phyloP scores from a whole-genome alignment of 176 grass and related monocot genomes.

The Tuctoria greenei region DNA sequence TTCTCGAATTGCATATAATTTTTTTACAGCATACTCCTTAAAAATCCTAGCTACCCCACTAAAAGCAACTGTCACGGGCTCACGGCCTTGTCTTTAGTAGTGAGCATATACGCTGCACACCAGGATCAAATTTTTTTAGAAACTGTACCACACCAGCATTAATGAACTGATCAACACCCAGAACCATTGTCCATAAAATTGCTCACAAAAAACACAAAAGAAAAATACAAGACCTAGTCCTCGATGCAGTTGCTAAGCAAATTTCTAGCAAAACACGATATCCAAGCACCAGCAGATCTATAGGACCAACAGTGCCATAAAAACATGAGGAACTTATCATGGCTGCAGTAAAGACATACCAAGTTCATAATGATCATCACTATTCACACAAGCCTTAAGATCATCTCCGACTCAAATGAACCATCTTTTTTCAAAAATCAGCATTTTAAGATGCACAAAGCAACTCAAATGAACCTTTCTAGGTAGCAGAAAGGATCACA shows the following conservation, averaged over 20 bases:
- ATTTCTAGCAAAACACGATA: background rate
- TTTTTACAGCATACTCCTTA: too few relatives aligned
- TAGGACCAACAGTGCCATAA: background rate
- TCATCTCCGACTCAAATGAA: background rate
- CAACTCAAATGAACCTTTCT: too few relatives aligned
- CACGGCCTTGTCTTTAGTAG: too few relatives aligned
- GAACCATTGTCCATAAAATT: background rate
- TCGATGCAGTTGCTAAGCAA: background rate
- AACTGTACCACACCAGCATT: background rate
- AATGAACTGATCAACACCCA: background rate
- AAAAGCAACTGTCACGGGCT: too few relatives aligned
- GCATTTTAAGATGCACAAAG: too few relatives aligned
- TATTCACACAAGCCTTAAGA: background rate
- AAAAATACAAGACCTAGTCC: too few relatives aligned
- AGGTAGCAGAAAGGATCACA: too few relatives aligned
- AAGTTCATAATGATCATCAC: background rate
- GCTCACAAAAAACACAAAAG: background rate
- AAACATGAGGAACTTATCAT: background rate
- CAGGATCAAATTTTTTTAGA: too few relatives aligned
- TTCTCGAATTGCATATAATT: too few relatives aligned
- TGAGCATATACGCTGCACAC: too few relatives aligned
- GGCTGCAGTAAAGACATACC: background rate
- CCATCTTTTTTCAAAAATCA: too few relatives aligned
- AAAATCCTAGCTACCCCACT: too few relatives aligned
- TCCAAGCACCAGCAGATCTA: background rate